phyloP scores from a whole-genome alignment of 106 monocot genomes.

The Acanthochlamys bracteata region DNA sequence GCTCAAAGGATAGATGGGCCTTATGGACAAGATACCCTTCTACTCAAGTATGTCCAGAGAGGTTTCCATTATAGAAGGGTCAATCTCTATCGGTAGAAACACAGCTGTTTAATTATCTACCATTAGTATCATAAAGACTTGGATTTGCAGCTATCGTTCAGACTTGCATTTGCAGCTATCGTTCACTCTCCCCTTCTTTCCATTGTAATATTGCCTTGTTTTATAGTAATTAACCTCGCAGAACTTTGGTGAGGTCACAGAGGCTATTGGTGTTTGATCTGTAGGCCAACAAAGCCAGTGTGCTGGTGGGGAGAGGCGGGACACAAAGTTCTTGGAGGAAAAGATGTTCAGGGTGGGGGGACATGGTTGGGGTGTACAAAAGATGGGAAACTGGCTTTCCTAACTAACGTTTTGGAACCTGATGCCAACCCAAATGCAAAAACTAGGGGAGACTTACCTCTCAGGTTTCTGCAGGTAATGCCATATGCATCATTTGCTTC shows the following conservation, averaged over 20 bases:
- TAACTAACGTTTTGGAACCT: conserved; percentile 81
- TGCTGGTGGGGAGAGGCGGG: conserved; percentile 66
- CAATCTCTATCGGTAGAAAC: too few species aligned
- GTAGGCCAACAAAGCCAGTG: conserved; percentile 74
- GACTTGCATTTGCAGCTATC: too few species aligned
- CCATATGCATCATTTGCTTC: too few species aligned
- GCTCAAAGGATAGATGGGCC: too few species aligned
- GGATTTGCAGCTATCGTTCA: too few species aligned
- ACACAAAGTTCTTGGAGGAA: conserved; percentile 72
- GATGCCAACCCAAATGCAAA: conserved; percentile 25
- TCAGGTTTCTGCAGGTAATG: conserved; percentile 54
- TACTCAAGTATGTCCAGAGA: too few species aligned
- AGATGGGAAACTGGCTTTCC: conserved; percentile 70
- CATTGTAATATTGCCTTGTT: too few species aligned
- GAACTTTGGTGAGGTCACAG: background rate
- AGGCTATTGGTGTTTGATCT: background rate
- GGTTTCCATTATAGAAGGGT: too few species aligned
- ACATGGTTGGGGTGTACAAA: conserved; percentile 89
- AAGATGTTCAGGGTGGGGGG: conserved; percentile 67
- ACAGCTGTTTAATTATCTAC: too few species aligned
- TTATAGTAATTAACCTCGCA: background rate
- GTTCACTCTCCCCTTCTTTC: too few species aligned
- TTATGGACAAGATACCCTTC: too few species aligned
- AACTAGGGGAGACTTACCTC: conserved; percentile 52
- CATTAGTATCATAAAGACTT: too few species aligned